phyloP scores from a whole-genome alignment of 192 early-diverging fungal genomes.

The Entrophospora sp. region DNA sequence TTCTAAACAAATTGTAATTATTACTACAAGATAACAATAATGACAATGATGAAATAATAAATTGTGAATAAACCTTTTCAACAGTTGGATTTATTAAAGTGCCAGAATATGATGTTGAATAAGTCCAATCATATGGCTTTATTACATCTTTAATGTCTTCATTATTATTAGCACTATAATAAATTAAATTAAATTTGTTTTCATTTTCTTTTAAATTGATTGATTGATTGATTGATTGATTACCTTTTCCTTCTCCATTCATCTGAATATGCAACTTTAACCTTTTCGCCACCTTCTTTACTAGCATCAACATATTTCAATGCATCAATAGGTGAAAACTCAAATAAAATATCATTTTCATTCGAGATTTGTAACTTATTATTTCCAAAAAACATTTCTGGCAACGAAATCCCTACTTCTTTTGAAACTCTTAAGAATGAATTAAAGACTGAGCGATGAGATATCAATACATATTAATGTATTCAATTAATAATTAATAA shows the following conservation, averaged over 20 bases:
- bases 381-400: constrained; percentile 97
- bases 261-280: constrained; percentile 78
- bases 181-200: background rate
- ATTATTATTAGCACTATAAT: constrained; percentile 36
- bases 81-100: constrained; percentile 25
- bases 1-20: background rate
- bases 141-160: constrained; percentile 72
- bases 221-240: too few species aligned
- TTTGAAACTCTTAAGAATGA: constrained; percentile 32
- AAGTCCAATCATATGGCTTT: constrained; percentile 98
- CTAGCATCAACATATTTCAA: constrained; percentile 62
- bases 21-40: background rate
- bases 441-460: background rate
- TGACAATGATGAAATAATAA: too few species aligned
- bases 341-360: constrained; percentile 41
- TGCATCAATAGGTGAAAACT: constrained; percentile 66
- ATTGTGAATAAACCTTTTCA: background rate
- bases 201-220: too few species aligned
- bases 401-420: constrained; percentile 62
- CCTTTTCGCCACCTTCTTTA: constrained; percentile 52
- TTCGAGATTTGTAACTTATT: constrained; percentile 63
- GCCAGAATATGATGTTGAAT: constrained; percentile 74
- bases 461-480: background rate
- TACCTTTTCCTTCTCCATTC: constrained; percentile 81
- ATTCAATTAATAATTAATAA: background rate